Evolutionary conservation across 768 basidiomycete species (phyloP).

Genomic region (Omphalotus guepiniiformis): DNA sequence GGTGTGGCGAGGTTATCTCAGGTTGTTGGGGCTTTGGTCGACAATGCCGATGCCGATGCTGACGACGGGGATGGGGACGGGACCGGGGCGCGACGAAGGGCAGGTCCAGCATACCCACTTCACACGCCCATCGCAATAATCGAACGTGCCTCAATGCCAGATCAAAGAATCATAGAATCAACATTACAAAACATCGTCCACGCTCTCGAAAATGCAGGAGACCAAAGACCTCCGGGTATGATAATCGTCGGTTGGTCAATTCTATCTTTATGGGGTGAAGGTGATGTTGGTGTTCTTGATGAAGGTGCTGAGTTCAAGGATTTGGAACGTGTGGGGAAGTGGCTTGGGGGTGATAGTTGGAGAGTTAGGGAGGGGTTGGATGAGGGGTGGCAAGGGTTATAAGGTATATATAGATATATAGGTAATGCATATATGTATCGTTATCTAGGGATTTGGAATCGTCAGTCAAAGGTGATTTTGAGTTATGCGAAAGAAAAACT

Average conservation of each 20-base stretch:
- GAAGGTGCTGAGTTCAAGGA: slow-evolving; percentile 43
- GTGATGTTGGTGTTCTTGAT: slow-evolving; percentile 70
- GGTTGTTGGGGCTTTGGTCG: slow-evolving; percentile 59
- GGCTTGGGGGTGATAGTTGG: slow-evolving; percentile 64
- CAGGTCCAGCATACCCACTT: too few species aligned
- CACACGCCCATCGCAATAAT: slow-evolving; percentile 87
- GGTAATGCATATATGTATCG: too few species aligned
- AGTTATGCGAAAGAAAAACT: too few species aligned
- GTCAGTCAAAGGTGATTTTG: too few species aligned
- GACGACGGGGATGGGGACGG: too few species aligned
- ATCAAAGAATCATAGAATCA: slow-evolving; percentile 80
- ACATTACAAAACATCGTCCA: slow-evolving; percentile 69
- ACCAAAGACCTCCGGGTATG: slow-evolving; percentile 95
- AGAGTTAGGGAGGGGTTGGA: slow-evolving; percentile 67
- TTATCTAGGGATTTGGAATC: too few species aligned
- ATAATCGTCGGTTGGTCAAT: slow-evolving; percentile 93
- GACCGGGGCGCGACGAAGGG: too few species aligned
- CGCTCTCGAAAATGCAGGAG: slow-evolving; percentile 68
- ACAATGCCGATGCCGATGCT: too few species aligned
- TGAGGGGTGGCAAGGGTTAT: too few species aligned
- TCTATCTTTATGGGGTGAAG: slow-evolving; percentile 66
- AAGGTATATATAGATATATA: too few species aligned
- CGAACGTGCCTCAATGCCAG: slow-evolving; percentile 91
- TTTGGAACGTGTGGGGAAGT: slow-evolving; percentile 44
- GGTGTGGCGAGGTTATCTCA: slow-evolving; percentile 82